Evolutionary conservation across 2,329 filamentous ascomycete species (phyloP).

Genomic region (Sordariomycetes sp.): DNA sequence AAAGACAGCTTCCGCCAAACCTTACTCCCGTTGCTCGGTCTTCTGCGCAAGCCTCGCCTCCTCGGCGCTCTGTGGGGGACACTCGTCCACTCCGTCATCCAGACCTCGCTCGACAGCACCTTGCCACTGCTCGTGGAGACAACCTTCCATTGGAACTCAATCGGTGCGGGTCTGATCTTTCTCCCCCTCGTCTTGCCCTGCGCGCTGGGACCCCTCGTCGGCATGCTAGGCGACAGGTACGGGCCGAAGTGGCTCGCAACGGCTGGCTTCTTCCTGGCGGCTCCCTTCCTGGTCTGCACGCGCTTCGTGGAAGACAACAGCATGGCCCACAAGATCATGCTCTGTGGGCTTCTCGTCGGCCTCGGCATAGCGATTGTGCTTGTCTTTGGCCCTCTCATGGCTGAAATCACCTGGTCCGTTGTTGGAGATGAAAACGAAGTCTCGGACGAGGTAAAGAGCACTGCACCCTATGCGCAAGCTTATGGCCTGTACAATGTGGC

Average conservation of each 20-base stretch:
- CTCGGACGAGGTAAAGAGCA: conserved; percentile 2
- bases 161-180: conserved; percentile 23
- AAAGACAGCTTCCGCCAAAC: not conserved
- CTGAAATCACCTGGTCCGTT: conserved; percentile 23
- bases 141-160: conserved; percentile 21
- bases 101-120: conserved; percentile 23
- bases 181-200: conserved; percentile 20
- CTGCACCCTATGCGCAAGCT: conserved; percentile 20
- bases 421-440: conserved; percentile 3
- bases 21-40: conserved; percentile 11
- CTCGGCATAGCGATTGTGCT: conserved; percentile 18
- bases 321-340: conserved; percentile 17
- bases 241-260: conserved; percentile 23
- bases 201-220: conserved; percentile 19
- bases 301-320: conserved; percentile 20
- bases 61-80: conserved; percentile 22
- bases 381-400: conserved; percentile 24
- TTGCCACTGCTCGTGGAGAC: conserved; percentile 19
- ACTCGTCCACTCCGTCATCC: conserved; percentile 19
- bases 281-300: conserved; percentile 22
- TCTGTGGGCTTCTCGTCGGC: conserved; percentile 20
- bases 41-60: conserved; percentile 20
- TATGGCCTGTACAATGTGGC: conserved; percentile 26
- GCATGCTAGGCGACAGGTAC: conserved; percentile 20
- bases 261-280: conserved; percentile 19